Percentiles rank a stretch among this genome's conserved stretches.
These are phyloP conservation scores for Mucor plumbeus DNA, from an alignment of 371 early-diverging fungal genomes.

Conservation along the genomic window DNA sequence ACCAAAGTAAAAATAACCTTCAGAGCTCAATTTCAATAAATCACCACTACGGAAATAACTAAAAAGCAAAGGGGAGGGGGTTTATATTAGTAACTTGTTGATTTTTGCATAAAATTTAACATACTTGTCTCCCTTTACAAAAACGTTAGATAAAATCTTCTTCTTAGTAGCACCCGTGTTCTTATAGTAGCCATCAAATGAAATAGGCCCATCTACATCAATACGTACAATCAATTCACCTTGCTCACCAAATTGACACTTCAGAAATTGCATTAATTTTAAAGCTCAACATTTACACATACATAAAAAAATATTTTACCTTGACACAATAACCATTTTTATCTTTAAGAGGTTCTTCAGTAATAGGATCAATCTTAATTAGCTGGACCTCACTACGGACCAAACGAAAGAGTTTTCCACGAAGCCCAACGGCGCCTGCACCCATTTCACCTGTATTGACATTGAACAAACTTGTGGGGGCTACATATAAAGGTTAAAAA, in stretches of 20 bases:
- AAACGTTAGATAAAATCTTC: conserved; percentile 47
- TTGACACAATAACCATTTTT: conserved; percentile 52
- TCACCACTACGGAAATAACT: conserved; percentile 75
- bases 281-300: conserved; percentile 10
- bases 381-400: conserved; percentile 30
- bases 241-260: conserved; percentile 44
- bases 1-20: conserved; percentile 73
- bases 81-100: neutral
- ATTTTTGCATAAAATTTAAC: neutral
- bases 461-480: conserved; percentile 47
- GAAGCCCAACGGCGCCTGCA: conserved; percentile 58
- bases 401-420: conserved; percentile 33
- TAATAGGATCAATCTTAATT: conserved; percentile 46
- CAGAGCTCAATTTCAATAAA: conserved; percentile 54
- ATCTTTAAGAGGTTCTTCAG: conserved; percentile 48
- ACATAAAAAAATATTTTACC: conserved; percentile 14
- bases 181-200: conserved; percentile 49
- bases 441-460: conserved; percentile 51
- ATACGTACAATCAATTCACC: conserved; percentile 60
- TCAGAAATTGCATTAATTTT: conserved; percentile 24
- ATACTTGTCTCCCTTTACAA: conserved; percentile 38
- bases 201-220: conserved; percentile 22
- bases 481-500: conserved; percentile 11
- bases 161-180: conserved; percentile 50
- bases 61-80: conserved; percentile 14